phyloP scores from a whole-genome alignment of 306 rosid genomes.

The Leucaena leucocephala region DNA sequence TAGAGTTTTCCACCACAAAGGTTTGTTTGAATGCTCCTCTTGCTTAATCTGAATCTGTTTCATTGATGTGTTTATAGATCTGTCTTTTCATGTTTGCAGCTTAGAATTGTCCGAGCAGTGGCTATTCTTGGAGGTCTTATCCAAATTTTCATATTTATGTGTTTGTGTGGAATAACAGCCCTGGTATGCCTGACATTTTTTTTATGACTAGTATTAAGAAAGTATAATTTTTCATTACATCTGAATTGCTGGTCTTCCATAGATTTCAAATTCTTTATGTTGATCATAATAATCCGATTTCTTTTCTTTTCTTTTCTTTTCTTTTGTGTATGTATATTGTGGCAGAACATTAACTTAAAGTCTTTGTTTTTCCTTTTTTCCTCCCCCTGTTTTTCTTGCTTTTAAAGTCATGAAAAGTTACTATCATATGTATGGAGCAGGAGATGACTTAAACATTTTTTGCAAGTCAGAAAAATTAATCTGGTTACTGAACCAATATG shows the following conservation, averaged over 20 bases:
- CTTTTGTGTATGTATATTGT: neutral
- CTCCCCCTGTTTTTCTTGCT: neutral
- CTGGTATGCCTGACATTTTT: slow-evolving; percentile 53
- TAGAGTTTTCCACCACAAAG: slow-evolving; percentile 89
- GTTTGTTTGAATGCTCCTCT: slow-evolving; percentile 45
- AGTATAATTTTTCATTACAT: neutral
- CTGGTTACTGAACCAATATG: slow-evolving; percentile 16
- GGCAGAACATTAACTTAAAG: neutral
- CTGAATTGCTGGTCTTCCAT: neutral
- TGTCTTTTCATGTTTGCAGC: slow-evolving; percentile 59
- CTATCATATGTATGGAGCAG: slow-evolving; percentile 17
- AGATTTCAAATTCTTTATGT: neutral
- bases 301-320: neutral
- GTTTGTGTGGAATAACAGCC: slow-evolving; percentile 88
- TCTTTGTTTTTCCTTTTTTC: neutral
- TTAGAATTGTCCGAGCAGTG: slow-evolving; percentile 89
- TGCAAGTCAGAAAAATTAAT: neutral
- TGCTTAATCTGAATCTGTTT: slow-evolving; percentile 11
- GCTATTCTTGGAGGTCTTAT: slow-evolving; percentile 96
- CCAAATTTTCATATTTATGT: slow-evolving; percentile 90
- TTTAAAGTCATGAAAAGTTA: slow-evolving; percentile 21
- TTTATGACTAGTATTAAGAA: slow-evolving; percentile 9
- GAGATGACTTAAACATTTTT: slow-evolving; percentile 22
- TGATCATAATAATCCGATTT: neutral
- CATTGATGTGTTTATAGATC: slow-evolving; percentile 30